These are phyloP conservation scores for Apiotrichum montevideense DNA, from an alignment of 1,284 basidiomycete species.

Conservation along the genomic window DNA sequence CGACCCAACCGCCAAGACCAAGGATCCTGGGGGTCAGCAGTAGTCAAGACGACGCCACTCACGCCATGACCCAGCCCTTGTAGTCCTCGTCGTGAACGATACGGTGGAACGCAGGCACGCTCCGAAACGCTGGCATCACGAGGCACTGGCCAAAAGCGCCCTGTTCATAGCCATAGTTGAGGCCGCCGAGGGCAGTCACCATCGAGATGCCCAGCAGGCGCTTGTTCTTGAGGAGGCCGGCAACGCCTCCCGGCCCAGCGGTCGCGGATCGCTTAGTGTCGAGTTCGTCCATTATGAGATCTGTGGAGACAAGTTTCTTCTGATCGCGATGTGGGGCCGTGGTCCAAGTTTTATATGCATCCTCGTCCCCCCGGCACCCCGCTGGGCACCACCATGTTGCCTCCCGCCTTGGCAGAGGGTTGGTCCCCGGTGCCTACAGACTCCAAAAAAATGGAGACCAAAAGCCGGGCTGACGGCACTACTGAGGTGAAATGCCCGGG, in stretches of 20 bases:
- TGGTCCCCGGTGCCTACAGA: too few relatives aligned
- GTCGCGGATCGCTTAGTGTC: slow-evolving; percentile 8
- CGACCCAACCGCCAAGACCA: slow-evolving; percentile 23
- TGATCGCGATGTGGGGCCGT: neutral
- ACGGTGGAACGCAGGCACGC: slow-evolving; percentile 8
- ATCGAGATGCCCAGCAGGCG: slow-evolving; percentile 17
- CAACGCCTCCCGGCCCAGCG: slow-evolving; percentile 14
- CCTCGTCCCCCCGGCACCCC: too few relatives aligned
- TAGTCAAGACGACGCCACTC: neutral
- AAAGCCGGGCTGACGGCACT: too few relatives aligned
- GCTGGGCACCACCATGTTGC: too few relatives aligned
- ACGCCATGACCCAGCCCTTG: slow-evolving; percentile 19
- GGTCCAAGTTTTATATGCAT: neutral
- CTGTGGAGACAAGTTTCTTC: too few relatives aligned
- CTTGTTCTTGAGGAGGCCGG: slow-evolving; percentile 16
- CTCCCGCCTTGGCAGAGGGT: too few relatives aligned
- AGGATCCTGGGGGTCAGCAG: slow-evolving; percentile 7
- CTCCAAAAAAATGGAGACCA: too few relatives aligned
- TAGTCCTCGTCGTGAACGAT: slow-evolving; percentile 13
- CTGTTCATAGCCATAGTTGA: slow-evolving; percentile 19
- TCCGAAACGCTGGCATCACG: slow-evolving; percentile 19
- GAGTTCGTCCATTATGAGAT: neutral
- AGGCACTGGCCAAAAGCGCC: slow-evolving; percentile 19
- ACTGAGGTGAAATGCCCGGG: too few relatives aligned
- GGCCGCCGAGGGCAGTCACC: slow-evolving; percentile 18